phyloP scores from a whole-genome alignment of 495 filamentous ascomycete species.

The Trichoderma reesei region DNA sequence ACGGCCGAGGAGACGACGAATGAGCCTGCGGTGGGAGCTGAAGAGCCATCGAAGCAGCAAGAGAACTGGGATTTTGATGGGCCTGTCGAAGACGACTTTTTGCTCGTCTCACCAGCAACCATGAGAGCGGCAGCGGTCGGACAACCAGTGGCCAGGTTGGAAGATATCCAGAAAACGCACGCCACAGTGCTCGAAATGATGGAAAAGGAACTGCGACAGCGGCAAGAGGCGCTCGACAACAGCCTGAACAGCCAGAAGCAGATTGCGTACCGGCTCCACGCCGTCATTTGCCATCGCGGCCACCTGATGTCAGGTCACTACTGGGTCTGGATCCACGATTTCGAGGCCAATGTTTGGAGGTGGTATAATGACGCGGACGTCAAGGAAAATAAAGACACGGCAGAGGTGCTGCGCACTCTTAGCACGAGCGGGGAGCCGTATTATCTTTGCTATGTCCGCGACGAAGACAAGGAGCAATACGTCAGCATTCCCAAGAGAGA shows the following conservation, averaged over 20 bases:
- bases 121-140: neutral
- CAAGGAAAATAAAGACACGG: constrained; percentile 44
- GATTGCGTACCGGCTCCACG: constrained; percentile 73
- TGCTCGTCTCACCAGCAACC: neutral
- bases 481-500: constrained; percentile 41
- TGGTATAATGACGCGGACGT: constrained; percentile 90
- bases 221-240: neutral
- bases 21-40: neutral
- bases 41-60: constrained; percentile 6
- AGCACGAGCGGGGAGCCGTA: constrained; percentile 66
- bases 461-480: constrained; percentile 47
- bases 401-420: constrained; percentile 55
- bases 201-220: constrained; percentile 1
- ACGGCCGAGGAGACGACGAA: neutral
- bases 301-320: constrained; percentile 67
- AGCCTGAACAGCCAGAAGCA: constrained; percentile 21
- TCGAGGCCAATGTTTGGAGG: constrained; percentile 69
- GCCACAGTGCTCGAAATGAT: constrained; percentile 5
- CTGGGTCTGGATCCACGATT: constrained; percentile 94
- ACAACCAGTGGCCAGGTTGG: neutral
- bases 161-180: neutral
- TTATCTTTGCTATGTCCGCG: constrained; percentile 76
- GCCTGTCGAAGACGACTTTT: constrained; percentile 9
- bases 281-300: constrained; percentile 85
- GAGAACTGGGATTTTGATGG: constrained; percentile 27